Base-by-base conservation (phyloP, 768 basidiomycete species). In the Auricularia sp. region DNA sequence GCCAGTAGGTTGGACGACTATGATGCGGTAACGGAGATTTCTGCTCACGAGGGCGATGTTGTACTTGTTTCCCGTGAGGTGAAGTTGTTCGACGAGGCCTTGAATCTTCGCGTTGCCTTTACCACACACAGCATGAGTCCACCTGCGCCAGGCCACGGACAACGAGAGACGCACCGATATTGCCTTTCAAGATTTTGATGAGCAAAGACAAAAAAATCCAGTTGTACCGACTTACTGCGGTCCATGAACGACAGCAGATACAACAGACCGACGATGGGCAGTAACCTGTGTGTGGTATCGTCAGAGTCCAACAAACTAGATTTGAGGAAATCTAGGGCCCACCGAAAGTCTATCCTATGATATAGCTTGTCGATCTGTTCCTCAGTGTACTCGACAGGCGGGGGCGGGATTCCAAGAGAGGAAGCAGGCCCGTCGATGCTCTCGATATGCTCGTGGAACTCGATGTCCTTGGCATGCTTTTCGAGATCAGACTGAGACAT, bases 181-280 rank as follows among this genome's bases (percentile, higher is more conserved):
- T 86, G 54, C 81, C 85, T 86, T 65, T 4, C 7, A 42, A 66
- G 8, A 42, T 29, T 29, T 61, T 7, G 39, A 65, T 33, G 61
- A 59, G 51, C 16, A 54, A 21, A n/a, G 13, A 63, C 14, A 21
- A 51, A 29, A 61, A 10, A 61, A 35, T 11, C 29, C 29, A 10
- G 10, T 35, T 21, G 35, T 18, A 37, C 37, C 8, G 16, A 70
- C 77, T 29, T 61, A 80, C 84, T 83, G 77, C 86, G 75, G 70
- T 89, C 87, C 71, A 87, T 75, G 72, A 86, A 87, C 3, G 83
- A 83, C 35, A 86, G 71, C 56, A 89, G 74, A 69, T 87, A 87
- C 78, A 88, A 82, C 56, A 85, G 65, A 3, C 80, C 75, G 21
- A 88, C 72, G 29, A 85, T 84, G 0, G 85, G 83, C 79, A 85